Base-by-base conservation (phyloP, 2,329 filamentous ascomycete species). In the Mycogone perniciosa region DNA sequence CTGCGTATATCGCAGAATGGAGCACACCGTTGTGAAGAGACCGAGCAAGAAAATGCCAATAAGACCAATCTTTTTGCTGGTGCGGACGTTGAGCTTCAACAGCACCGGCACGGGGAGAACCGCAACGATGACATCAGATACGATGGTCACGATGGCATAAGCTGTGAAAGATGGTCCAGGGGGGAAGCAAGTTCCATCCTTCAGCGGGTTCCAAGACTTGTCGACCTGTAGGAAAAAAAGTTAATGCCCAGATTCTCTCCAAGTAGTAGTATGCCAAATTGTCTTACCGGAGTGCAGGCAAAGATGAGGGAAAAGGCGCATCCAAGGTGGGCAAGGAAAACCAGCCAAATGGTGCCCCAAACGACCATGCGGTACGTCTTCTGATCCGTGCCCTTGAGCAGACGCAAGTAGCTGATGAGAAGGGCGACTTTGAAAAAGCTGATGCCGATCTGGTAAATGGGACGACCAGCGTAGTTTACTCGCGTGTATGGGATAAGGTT, bases 381-480 rank as follows among this genome's bases (percentile, higher is more conserved):
- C 46, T 76, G 74, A 29, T 72, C 70, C 0, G 75, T 79, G 1
- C 73, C 71, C 39, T 71, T 70, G 33, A 80, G 65, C 2, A 80
- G 68, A 5, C 75, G 71, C 13, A 79, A 62, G 55, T 79, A 80
- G 54, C 73, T 76, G 57, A 79, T 71, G 51, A 77, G 65, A 2
- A 80, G 64, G 0, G 76, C 75, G 30, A 78, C 71, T 58, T 80
- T 80, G 69, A 80, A 80, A 51, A 77, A 77, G 53, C 73, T 74
- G 60, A 80, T 77, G 35, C 77, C 77, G 6, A 77, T 45, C 54
- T 79, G 76, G 53, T 80, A 80, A 41, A 80, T 71, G 0, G 77
- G 77, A 3, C 77, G 70, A 2, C 76, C 77, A 5, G 73, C 73
- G 55, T 71, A 80, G 59, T 80, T 80, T 58, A 76, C 64, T 49